These are phyloP conservation scores for Mimosa bimucronata DNA, from an alignment of 306 rosid species.

Conservation along the genomic window DNA sequence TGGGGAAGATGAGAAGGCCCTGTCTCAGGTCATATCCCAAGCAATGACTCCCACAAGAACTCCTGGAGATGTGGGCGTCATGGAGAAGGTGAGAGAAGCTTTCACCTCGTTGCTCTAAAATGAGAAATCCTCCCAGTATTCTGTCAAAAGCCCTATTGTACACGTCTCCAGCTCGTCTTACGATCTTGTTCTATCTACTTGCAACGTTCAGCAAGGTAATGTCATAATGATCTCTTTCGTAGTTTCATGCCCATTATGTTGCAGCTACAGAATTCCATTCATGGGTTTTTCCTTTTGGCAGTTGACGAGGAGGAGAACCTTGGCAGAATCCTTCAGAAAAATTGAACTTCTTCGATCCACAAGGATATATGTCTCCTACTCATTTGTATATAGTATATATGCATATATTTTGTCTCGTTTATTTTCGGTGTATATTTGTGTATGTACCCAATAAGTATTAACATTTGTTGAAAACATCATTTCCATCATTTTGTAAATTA, in stretches of 20 bases:
- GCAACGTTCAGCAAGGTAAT: constrained; percentile 53
- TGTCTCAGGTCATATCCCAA: constrained; percentile 58
- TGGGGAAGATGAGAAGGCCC: constrained; percentile 63
- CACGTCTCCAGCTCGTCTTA: constrained; percentile 43
- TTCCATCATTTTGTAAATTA: constrained; percentile 39
- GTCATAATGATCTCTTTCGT: not conserved
- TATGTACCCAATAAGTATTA: constrained; percentile 13
- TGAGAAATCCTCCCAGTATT: constrained; percentile 45
- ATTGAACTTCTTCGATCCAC: constrained; percentile 39
- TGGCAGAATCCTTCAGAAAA: constrained; percentile 76
- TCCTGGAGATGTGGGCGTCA: constrained; percentile 52
- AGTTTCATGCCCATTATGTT: not conserved
- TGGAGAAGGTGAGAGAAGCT: constrained; percentile 75
- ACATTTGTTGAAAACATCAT: not conserved
- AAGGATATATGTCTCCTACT: not conserved
- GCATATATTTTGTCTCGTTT: not conserved
- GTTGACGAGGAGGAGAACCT: constrained; percentile 62
- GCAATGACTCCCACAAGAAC: constrained; percentile 47
- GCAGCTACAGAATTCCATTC: not conserved
- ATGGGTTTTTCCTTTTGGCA: constrained; percentile 31
- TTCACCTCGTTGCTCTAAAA: constrained; percentile 65
- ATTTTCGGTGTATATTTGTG: constrained; percentile 6
- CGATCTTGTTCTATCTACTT: constrained; percentile 39
- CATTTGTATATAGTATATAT: constrained; percentile 23
- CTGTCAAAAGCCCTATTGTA: constrained; percentile 36